phyloP scores from a whole-genome alignment of 768 basidiomycete species.

The Dacryopinax spathularia region DNA sequence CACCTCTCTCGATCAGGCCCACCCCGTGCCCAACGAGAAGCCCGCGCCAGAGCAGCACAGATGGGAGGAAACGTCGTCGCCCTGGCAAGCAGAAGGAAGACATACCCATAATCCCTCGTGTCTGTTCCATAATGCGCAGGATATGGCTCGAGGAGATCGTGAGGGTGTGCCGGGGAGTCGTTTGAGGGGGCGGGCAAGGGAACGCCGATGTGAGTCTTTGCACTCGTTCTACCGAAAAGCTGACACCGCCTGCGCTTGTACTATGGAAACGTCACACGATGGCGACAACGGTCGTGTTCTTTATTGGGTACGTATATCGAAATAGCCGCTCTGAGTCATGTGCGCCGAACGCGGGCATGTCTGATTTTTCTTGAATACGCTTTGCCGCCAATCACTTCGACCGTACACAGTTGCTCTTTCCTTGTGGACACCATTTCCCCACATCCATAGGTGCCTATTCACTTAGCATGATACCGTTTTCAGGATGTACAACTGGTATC shows the following conservation, averaged over 20 bases:
- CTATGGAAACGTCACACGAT: constrained; percentile 45
- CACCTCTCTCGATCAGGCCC: constrained; percentile 79
- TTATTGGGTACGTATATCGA: constrained; percentile 97
- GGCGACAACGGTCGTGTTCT: constrained; percentile 87
- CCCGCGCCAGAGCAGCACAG: constrained; percentile 42
- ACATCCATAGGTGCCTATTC: not conserved
- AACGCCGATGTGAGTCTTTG: not conserved
- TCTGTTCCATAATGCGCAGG: constrained; percentile 90
- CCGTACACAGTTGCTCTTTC: constrained; percentile 55
- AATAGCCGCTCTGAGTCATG: constrained; percentile 89
- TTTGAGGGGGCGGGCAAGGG: constrained; percentile 37
- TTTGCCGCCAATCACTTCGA: constrained; percentile 79
- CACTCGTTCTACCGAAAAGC: not conserved
- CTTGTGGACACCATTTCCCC: constrained; percentile 15
- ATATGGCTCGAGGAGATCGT: constrained; percentile 91
- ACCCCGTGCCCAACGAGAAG: constrained; percentile 86
- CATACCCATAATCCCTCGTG: constrained; percentile 45
- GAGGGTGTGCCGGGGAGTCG: constrained; percentile 68
- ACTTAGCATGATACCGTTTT: not conserved
- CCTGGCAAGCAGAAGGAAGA: constrained; percentile 28
- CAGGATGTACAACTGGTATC: not conserved
- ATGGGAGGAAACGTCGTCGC: constrained; percentile 33
- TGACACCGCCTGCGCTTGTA: constrained; percentile 3
- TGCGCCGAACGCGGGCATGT: too few relatives aligned
- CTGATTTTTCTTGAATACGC: too few relatives aligned